A percentile compares a stretch with the other conserved stretches of the same genome.
Evolutionary conservation across 306 rosid genomes (phyloP).

Genomic region (Macrotyloma uniflorum): DNA sequence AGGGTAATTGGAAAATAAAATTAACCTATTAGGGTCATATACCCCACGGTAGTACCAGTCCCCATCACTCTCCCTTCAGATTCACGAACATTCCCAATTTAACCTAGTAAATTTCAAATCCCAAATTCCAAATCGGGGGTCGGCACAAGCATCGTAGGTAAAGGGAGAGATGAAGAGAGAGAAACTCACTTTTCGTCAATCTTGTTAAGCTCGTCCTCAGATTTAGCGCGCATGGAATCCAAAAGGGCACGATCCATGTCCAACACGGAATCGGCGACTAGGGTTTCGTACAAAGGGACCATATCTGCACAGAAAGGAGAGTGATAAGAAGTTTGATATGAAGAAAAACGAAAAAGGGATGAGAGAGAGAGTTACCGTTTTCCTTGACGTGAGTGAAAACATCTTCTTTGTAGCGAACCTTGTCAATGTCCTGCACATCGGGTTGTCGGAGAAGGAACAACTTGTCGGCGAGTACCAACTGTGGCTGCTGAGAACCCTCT

Average conservation of each 20-base stretch:
- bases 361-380: slow-evolving; percentile 54
- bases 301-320: slow-evolving; percentile 55
- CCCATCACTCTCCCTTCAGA: not conserved
- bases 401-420: slow-evolving; percentile 80
- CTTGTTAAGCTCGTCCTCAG: slow-evolving; percentile 74
- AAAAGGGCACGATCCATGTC: slow-evolving; percentile 68
- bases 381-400: slow-evolving; percentile 71
- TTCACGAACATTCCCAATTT: not conserved
- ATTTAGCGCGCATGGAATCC: slow-evolving; percentile 79
- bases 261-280: slow-evolving; percentile 67
- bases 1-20: not conserved
- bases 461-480: slow-evolving; percentile 81
- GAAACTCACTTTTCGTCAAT: slow-evolving; percentile 86
- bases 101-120: slow-evolving; percentile 28
- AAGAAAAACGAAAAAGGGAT: not conserved
- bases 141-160: not conserved
- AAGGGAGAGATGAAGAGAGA: not conserved
- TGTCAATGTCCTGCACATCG: slow-evolving; percentile 89
- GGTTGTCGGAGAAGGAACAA: slow-evolving; percentile 78
- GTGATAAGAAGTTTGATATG: not conserved
- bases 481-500: slow-evolving; percentile 84
- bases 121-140: slow-evolving; percentile 19
- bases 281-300: slow-evolving; percentile 84
- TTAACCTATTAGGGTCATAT: not conserved
- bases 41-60: not conserved